Evolutionary conservation across 1,284 basidiomycete species (phyloP).

Genomic region (Malassezia restricta): DNA sequence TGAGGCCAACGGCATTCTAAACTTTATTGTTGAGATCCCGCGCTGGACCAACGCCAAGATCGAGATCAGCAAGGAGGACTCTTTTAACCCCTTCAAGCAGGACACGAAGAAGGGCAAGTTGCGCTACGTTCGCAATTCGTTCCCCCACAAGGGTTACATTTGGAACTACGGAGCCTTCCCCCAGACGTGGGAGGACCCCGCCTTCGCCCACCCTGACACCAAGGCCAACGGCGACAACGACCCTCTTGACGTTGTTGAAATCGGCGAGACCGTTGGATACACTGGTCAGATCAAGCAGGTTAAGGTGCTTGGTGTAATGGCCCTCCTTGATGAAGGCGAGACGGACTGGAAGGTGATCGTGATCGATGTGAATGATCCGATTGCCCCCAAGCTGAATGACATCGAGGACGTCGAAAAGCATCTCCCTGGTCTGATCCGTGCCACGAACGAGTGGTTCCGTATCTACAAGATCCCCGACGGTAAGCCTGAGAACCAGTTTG

Average conservation of each 20-base stretch:
- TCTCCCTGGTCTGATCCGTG: constrained; percentile 69
- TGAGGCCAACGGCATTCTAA: constrained; percentile 55
- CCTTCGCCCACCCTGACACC: constrained; percentile 78
- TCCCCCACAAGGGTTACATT: constrained; percentile 91
- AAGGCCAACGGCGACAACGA: constrained; percentile 99
- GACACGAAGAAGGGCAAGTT: constrained; percentile 90
- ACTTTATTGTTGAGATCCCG: constrained; percentile 61
- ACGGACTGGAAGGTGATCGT: constrained; percentile 51
- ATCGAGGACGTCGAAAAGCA: constrained; percentile 99
- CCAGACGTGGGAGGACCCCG: constrained; percentile 97
- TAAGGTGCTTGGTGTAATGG: constrained; percentile 99
- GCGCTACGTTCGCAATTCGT: constrained; percentile 97
- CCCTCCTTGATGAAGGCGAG: constrained; percentile 53
- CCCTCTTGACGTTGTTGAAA: constrained; percentile 98
- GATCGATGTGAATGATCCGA: constrained; percentile 89
- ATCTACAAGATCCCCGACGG: constrained; percentile 96
- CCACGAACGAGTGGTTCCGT: constrained; percentile 71
- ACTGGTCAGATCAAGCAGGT: constrained; percentile 98
- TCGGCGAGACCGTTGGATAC: constrained; percentile 96
- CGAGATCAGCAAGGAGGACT: constrained; percentile 94
- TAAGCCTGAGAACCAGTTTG: constrained; percentile 97
- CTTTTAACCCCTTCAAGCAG: constrained; percentile 98
- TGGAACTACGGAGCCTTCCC: constrained; percentile 62
- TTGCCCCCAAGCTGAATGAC: constrained; percentile 92
- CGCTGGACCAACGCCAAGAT: constrained; percentile 97